phyloP scores from a whole-genome alignment of 2,329 filamentous ascomycete species.

The Metarhizium anisopliae region DNA sequence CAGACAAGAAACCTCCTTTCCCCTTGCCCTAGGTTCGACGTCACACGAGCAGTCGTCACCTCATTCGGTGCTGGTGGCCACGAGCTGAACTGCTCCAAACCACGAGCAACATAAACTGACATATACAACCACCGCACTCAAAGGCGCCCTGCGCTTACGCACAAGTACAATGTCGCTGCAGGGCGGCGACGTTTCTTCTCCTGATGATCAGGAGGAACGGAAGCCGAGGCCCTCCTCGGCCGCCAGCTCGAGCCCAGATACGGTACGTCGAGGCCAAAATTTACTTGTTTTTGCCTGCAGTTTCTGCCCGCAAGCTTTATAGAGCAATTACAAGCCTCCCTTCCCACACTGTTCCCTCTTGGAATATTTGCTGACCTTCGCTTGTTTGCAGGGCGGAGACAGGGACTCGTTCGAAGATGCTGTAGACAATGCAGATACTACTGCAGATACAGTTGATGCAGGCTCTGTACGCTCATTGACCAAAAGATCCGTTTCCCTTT shows the following conservation, averaged over 20 bases:
- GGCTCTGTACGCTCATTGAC: slow-evolving; percentile 57
- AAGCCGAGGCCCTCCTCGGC: slow-evolving; percentile 20
- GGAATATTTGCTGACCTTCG: slow-evolving; percentile 9
- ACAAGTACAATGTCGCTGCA: slow-evolving; percentile 24
- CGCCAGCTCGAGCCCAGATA: slow-evolving; percentile 19
- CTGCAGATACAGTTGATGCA: slow-evolving; percentile 59
- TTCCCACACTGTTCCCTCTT: too few relatives aligned
- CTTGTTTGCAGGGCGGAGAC: slow-evolving; percentile 18
- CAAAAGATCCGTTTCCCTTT: slow-evolving; percentile 29
- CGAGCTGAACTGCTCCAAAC: slow-evolving; percentile 5
- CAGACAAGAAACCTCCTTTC: neutral
- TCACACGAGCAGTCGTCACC: neutral
- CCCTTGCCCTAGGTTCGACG: neutral
- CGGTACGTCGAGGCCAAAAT: slow-evolving; percentile 14
- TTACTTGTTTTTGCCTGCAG: neutral
- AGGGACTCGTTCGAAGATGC: slow-evolving; percentile 68
- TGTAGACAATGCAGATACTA: slow-evolving; percentile 40
- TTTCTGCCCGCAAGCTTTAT: neutral
- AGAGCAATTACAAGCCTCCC: neutral
- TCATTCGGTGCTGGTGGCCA: slow-evolving; percentile 7
- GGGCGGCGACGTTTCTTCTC: slow-evolving; percentile 19
- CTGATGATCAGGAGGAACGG: slow-evolving; percentile 13
- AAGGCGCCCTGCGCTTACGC: neutral
- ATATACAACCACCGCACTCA: neutral
- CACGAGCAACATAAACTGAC: neutral